Conservation (phyloP, 108 stramenopile genomes). For the Nitzschia inconspicua region DNA sequence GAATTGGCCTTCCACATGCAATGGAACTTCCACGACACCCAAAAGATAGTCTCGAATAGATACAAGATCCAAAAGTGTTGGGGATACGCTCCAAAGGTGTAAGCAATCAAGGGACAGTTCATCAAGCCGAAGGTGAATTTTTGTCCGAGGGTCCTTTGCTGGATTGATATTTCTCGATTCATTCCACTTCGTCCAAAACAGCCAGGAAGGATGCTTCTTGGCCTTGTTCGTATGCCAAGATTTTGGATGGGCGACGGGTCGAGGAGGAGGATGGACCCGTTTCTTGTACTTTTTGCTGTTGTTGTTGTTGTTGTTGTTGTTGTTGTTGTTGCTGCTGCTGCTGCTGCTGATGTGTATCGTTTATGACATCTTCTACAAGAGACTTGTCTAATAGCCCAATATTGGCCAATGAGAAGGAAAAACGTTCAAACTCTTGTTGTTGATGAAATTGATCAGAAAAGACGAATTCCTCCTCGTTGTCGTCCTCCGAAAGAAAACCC, state of each 20-base stretch:
- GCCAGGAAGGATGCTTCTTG: conserved; percentile 32
- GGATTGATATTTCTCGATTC: conserved; percentile 30
- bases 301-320: neutral
- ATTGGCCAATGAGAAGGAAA: neutral
- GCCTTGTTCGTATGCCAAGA: conserved; percentile 1
- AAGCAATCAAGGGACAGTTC: conserved; percentile 48
- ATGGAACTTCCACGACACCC: conserved; percentile 32
- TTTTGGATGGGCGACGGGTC: conserved; percentile 1
- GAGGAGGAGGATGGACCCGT: neutral
- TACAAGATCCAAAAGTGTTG: conserved; percentile 51
- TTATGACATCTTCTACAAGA: neutral
- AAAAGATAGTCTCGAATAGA: conserved; percentile 29
- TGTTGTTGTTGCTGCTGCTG: neutral
- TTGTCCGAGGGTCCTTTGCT: conserved; percentile 33
- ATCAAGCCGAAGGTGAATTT: conserved; percentile 52
- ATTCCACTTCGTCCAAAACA: conserved; percentile 43
- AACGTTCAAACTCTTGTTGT: neutral
- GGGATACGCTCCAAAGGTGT: conserved; percentile 35
- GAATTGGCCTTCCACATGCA: conserved; percentile 38
- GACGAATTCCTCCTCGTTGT: neutral
- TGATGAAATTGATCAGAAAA: conserved; percentile 3
- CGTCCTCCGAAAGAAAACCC: neutral
- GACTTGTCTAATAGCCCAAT: neutral
- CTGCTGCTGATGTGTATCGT: neutral
- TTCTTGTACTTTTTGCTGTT: neutral